Evolutionary conservation across 2,329 filamentous ascomycete genomes (phyloP), one percentile per base, ranked within the genome.

Genomic region (Fusarium sp.): DNA sequence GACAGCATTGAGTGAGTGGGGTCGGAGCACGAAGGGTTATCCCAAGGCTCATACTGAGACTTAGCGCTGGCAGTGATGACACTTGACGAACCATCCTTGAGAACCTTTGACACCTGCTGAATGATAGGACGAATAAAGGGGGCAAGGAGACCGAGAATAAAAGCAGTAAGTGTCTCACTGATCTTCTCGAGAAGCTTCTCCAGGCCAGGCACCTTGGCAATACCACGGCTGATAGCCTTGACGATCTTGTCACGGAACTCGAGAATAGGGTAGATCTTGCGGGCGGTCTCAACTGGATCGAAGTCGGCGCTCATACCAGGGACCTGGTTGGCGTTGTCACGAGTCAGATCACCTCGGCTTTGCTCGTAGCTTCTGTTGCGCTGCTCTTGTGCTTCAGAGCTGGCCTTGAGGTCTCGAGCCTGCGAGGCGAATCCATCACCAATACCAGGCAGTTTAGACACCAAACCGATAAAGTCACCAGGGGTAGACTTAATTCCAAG

Each of bases 101-200:
- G 85, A 34, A 89, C 88, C 76, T 94, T 90, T 23, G 93, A 95
- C 7, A 95, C 93, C 55, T 92, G 89, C 54, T 91, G 91, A 79
- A 99, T 98, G 77, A 99, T 91, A 13, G 96, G 96, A 58, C 94
- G 89, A 66, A 99, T 88, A 79, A 97, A 98, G 0, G 96, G 96
- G 1, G 96, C 93, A 19, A 99, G 86, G 2, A 99, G 87, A 8
- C 94, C 94, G 66, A 99, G 87, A 52, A 99, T 89, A 77, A 98
- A 98, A 9, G 97, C 86, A 0, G 95, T 97, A 42, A 99, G 84
- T 3, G 92, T 95, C 82, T 99, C 96, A 58, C 92, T 93, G 74
- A 99, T 97, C 74, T 93, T 95, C 69, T 98, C 95, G 23, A 98
- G 89, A n/a, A 98, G 84, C 65, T 90, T 86, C 80, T 97, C 93